Base-by-base conservation (phyloP, 331 rosid species). In the Phaseolus coccineus region DNA sequence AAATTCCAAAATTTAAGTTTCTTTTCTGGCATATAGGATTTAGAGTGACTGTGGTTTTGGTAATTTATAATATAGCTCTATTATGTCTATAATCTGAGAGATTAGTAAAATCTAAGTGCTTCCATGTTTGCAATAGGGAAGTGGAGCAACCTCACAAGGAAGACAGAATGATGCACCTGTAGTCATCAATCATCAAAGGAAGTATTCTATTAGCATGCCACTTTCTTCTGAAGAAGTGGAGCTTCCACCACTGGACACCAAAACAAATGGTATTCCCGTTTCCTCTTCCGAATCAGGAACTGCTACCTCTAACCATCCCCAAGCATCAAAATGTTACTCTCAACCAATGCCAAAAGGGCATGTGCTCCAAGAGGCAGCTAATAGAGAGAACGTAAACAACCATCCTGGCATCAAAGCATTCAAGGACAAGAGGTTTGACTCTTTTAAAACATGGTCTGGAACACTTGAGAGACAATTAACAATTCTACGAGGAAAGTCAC, bases 391-490 rank as follows among this genome's bases (percentile, higher is more conserved):
- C 25, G 22, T 44, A 72, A 31, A 73, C 13, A 42, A 71, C 50
- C 81, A 77, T 70, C 92, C 89, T 11, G 83, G 64, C 37, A 79
- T 83, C 48, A 53, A 30, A 47, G 80, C 85, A 77, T 80, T 82
- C 22, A 82, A 78, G 68, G 98, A 95, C 74, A 89, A 77, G 67
- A 88, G 96, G 74, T 95, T 83, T 83, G 99, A 95, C 68, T 80
- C 91, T 44, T 95, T 95, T 48, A 95, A 91, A 79, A 95, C 99
- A 50, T 91, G 86, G 88, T 90, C 96, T 15, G 90, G 94, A 24
- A 86, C 48, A 80, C 85, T 93, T 62, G 97, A 89, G 84, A 89
- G 91, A 77, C 96, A 93, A 53, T 13, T 90, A 37, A 28, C 97
- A 50, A 24, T 82, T 14, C 87, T 91, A 6, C 87, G 97, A 0